These are phyloP conservation scores for Blastocystis hominis DNA, from an alignment of 352 stramenopile species.

Conservation along the genomic window DNA sequence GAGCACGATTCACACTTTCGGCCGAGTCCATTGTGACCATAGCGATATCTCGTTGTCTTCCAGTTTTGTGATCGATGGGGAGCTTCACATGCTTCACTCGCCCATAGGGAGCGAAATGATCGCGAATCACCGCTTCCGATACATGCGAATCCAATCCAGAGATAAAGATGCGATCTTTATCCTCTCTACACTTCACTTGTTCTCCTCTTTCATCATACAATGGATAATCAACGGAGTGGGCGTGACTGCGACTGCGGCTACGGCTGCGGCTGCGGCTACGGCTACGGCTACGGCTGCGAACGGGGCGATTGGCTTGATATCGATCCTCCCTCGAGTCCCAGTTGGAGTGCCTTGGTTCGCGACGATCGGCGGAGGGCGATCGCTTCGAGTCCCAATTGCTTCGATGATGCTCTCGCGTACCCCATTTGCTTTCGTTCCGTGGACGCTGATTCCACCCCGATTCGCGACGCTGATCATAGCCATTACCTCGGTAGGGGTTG, in stretches of 20 bases:
- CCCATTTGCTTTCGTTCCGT: neutral
- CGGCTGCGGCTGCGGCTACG: neutral
- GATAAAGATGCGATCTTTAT: constrained; percentile 16
- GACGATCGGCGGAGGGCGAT: neutral
- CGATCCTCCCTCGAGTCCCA: neutral
- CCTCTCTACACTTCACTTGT: constrained; percentile 20
- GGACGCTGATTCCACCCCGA: neutral
- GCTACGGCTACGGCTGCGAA: neutral
- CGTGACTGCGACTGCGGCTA: neutral
- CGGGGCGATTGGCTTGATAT: neutral
- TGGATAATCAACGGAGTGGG: neutral
- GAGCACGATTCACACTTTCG: neutral
- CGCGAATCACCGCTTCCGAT: constrained; percentile 13
- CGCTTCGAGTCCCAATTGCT: neutral
- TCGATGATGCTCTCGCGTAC: neutral
- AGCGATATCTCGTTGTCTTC: constrained; percentile 22
- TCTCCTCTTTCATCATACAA: neutral
- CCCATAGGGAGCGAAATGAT: constrained; percentile 23
- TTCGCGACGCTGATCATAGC: neutral
- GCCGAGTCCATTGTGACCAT: constrained; percentile 24
- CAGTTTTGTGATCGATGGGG: constrained; percentile 15
- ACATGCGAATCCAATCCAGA: constrained; percentile 8
- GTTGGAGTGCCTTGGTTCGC: neutral
- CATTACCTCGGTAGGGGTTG: neutral
- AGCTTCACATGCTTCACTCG: constrained; percentile 8